A percentile compares a stretch with the other conserved stretches of the same genome.
Evolutionary conservation across 306 rosid genomes (phyloP).

Genomic region (Ormosia emarginata): DNA sequence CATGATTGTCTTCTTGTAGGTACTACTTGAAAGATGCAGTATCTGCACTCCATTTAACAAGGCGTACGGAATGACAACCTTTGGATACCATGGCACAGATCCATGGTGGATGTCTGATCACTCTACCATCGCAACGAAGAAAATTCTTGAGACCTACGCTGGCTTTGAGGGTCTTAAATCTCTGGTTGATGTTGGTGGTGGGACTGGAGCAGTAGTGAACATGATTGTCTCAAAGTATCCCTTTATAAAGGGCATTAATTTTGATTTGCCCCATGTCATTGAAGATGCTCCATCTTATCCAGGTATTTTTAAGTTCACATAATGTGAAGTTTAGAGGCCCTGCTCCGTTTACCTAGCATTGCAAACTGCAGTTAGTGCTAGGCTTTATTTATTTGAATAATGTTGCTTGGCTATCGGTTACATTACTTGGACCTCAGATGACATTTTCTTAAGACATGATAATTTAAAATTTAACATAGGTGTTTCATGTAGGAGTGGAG

Average conservation of each 20-base stretch:
- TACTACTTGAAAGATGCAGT: conserved; percentile 83
- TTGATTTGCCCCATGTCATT: conserved; percentile 87
- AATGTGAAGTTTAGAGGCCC: neutral
- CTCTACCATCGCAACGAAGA: conserved; percentile 85
- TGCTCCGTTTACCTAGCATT: neutral
- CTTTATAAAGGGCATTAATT: conserved; percentile 72
- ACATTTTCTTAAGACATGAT: neutral
- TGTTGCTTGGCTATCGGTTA: neutral
- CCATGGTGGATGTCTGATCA: conserved; percentile 83
- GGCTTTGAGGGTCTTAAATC: conserved; percentile 81
- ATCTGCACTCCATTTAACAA: conserved; percentile 83
- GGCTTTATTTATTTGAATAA: neutral
- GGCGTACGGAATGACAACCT: conserved; percentile 88
- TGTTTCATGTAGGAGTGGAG: conserved; percentile 49
- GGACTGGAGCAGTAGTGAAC: conserved; percentile 69
- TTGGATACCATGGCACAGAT: conserved; percentile 83
- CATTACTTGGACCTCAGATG: neutral
- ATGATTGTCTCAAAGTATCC: conserved; percentile 84
- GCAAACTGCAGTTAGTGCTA: neutral
- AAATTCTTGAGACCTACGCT: conserved; percentile 61
- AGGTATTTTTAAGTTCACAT: conserved; percentile 27
- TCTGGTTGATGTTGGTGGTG: conserved; percentile 90
- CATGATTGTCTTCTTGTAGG: conserved; percentile 34
- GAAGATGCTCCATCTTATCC: conserved; percentile 73
- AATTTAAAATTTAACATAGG: neutral